A percentile compares a stretch with the other conserved stretches of the same genome.
Conservation (phyloP, 495 filamentous ascomycete genomes). For the Aspergillus cavernicola region DNA sequence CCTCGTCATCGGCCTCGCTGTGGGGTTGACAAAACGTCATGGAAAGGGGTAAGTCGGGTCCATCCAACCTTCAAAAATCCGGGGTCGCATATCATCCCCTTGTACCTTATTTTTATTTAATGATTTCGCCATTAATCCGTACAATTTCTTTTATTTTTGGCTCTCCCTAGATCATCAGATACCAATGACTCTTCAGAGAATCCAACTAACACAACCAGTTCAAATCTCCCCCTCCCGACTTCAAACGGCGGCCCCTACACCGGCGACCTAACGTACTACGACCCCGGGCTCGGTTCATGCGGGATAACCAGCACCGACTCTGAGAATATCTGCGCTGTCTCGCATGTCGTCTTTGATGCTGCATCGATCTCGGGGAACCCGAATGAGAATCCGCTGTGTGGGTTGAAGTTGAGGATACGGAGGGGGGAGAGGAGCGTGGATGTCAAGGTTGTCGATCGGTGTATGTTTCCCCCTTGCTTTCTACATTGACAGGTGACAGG, state of each 20-base stretch:
- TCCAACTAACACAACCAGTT: constrained; percentile 12
- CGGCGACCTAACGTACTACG: constrained; percentile 72
- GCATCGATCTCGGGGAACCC: constrained; percentile 52
- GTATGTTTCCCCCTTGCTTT: constrained; percentile 30
- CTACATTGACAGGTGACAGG: too few relatives aligned
- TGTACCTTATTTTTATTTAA: background rate
- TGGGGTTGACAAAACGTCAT: constrained; percentile 41
- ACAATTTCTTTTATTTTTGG: background rate
- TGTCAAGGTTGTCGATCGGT: constrained; percentile 72
- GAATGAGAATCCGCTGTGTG: constrained; percentile 70
- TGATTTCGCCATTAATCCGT: background rate
- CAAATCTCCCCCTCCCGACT: constrained; percentile 54
- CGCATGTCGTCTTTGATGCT: constrained; percentile 64
- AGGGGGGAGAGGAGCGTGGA: constrained; percentile 54
- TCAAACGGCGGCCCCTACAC: constrained; percentile 46
- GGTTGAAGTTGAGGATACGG: constrained; percentile 50
- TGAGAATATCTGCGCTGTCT: constrained; percentile 64
- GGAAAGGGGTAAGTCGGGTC: constrained; percentile 19
- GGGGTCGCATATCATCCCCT: background rate
- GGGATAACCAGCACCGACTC: constrained; percentile 49
- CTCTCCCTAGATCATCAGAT: background rate
- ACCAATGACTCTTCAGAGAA: constrained; percentile 1
- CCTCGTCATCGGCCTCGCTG: constrained; percentile 53
- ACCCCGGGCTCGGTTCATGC: constrained; percentile 66
- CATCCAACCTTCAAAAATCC: background rate